Conservation (phyloP, 768 basidiomycete species). For the Rhizopogon roseolus region DNA sequence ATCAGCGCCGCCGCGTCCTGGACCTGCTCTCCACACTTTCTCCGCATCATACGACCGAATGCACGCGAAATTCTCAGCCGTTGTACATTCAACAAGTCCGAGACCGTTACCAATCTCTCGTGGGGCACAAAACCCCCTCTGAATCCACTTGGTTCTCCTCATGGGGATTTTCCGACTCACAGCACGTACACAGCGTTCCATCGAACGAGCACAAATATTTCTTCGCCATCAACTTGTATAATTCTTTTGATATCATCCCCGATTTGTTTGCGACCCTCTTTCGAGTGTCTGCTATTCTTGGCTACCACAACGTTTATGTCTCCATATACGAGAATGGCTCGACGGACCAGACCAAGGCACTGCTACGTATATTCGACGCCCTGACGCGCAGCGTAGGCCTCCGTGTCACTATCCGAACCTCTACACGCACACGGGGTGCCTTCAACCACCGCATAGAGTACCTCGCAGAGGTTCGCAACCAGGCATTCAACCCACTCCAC, state of each 20-base stretch:
- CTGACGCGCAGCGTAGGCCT: constrained; percentile 86
- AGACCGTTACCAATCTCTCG: constrained; percentile 79
- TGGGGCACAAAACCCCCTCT: constrained; percentile 63
- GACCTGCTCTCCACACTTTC: constrained; percentile 84
- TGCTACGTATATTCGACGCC: constrained; percentile 92
- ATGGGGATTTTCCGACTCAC: constrained; percentile 44
- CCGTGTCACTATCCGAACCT: constrained; percentile 89
- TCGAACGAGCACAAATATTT: constrained; percentile 91
- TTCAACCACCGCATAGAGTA: constrained; percentile 99
- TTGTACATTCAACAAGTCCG: constrained; percentile 80
- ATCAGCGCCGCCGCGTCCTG: constrained; percentile 82
- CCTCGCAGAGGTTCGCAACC: constrained; percentile 99
- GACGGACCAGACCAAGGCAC: constrained; percentile 96
- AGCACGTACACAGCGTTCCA: constrained; percentile 32
- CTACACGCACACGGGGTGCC: constrained; percentile 86
- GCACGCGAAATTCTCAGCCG: constrained; percentile 79
- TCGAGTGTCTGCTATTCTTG: constrained; percentile 84
- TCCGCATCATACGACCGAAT: constrained; percentile 90
- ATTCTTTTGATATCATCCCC: constrained; percentile 98
- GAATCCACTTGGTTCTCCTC: constrained; percentile 57
- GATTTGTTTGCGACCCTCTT: constrained; percentile 97
- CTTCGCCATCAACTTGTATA: constrained; percentile 99
- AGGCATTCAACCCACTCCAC: constrained; percentile 92
- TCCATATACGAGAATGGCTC: constrained; percentile 99
- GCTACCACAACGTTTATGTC: constrained; percentile 97